Conservation (phyloP, 2,329 filamentous ascomycete species). For the Macrophomina tecta region DNA sequence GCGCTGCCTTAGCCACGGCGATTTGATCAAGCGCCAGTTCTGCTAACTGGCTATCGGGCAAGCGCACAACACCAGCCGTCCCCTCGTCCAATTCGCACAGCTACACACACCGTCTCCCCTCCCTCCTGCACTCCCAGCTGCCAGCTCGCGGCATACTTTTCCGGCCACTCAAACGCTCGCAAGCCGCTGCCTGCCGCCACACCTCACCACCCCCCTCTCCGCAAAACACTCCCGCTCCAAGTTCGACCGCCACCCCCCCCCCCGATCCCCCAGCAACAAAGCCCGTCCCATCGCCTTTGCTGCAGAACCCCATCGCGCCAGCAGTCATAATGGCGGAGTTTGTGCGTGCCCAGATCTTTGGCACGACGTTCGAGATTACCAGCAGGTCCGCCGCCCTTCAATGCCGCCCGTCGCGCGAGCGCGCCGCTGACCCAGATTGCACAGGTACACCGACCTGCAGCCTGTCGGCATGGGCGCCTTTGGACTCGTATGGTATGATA, state of each 20-base stretch:
- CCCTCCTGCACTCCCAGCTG: constrained; percentile 15
- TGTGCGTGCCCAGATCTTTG: constrained; percentile 98
- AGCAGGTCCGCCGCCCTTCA: constrained; percentile 71
- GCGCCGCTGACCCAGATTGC: constrained; percentile 27
- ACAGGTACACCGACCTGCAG: constrained; percentile 95
- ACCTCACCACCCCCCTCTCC: constrained; percentile 12
- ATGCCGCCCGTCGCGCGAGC: constrained; percentile 33
- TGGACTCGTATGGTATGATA: constrained; percentile 86
- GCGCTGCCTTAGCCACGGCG: constrained; percentile 24
- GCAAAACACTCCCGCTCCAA: constrained; percentile 9
- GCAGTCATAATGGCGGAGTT: constrained; percentile 89
- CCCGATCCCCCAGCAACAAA: constrained; percentile 14
- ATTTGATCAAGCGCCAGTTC: constrained; percentile 16
- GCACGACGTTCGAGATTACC: constrained; percentile 99
- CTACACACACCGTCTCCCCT: neutral
- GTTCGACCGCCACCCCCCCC: neutral
- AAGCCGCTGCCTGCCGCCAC: constrained; percentile 26
- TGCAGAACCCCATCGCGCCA: constrained; percentile 12
- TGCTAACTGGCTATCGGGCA: constrained; percentile 18
- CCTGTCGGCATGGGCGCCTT: constrained; percentile 99
- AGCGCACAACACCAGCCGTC: constrained; percentile 24
- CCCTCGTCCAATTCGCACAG: constrained; percentile 25
- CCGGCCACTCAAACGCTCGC: constrained; percentile 17
- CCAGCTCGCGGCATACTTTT: constrained; percentile 8
- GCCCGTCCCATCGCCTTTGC: constrained; percentile 5